Evolutionary conservation across 2,329 filamentous ascomycete genomes (phyloP).

Genomic region (Chaetomium globosum): DNA sequence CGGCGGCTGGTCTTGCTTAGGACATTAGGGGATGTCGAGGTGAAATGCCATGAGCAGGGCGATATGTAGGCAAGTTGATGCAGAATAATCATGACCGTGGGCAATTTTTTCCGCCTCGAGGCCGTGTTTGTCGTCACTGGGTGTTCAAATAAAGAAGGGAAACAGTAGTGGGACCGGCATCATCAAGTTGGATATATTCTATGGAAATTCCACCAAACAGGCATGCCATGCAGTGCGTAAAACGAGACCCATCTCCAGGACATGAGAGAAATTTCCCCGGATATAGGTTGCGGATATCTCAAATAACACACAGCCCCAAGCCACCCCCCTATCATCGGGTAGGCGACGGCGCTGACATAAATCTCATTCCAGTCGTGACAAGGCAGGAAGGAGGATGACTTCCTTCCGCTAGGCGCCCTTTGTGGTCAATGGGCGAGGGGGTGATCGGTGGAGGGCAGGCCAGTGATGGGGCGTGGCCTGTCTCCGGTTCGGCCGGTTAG

Average conservation of each 20-base stretch:
- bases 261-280: constrained; percentile 1
- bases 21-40: too few relatives aligned
- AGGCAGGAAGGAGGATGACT: not conserved
- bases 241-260: constrained; percentile 10
- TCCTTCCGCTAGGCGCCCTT: constrained; percentile 19
- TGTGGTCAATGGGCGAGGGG: constrained; percentile 2
- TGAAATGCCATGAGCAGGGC: too few relatives aligned
- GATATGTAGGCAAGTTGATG: not conserved
- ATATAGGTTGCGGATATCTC: constrained; percentile 17
- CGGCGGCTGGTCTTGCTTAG: not conserved
- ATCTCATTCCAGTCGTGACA: constrained; percentile 30
- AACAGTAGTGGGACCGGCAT: not conserved
- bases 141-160: not conserved
- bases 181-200: constrained; percentile 11
- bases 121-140: too few relatives aligned
- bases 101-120: not conserved
- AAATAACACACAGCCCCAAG: constrained; percentile 3
- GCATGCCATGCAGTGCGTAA: constrained; percentile 22
- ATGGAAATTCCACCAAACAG: constrained; percentile 11
- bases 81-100: not conserved
- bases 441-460: constrained; percentile 15
- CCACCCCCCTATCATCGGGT: not conserved
- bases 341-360: constrained; percentile 16
- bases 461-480: not conserved
- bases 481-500: constrained; percentile 10